Evolutionary conservation across 1,284 basidiomycete genomes (phyloP), one percentile per base, ranked within the genome.

Genomic region (Xanthoconium separans): DNA sequence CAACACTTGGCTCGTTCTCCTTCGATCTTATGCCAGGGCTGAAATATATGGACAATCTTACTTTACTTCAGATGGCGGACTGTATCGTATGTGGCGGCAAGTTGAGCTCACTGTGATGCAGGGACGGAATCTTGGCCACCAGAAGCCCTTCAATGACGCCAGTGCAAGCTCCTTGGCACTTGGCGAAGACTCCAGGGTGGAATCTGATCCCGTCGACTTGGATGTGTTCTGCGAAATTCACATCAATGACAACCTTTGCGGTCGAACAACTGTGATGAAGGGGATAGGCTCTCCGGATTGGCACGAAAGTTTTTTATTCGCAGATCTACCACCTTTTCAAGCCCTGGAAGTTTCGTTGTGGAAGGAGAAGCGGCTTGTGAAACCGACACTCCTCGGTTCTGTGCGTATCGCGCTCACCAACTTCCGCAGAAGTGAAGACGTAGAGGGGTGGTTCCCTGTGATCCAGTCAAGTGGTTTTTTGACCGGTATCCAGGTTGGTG

Each of bases 401-500:
- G 78, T 86, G n/a, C 76, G 76, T 27, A 81, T 94, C 48, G 75
- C 82, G 2, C 73, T 93, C 30, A 72, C 73, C 8, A 87, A 88
- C 62, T 89, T 93, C 61, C 80, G 85, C 18, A 77, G 89, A 34
- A 83, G 85, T 16, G 87, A 91, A 60, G 68, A 73, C 9, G 77
- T 90, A 13, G 91, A 93, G 63, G 90, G 89, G 10, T 93, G 89
- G 89, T 92, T 85, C 70, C 87, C 89, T n/a, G 80, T 91, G 16
- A 70, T 88, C 51, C 76, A 81, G 44, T 69, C 74, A 36, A 77
- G 73, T 47, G 70, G 76, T 3, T 67, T 76, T 37, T 73, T 76
- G 24, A 75, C 75, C 33, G 78, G 83, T 58, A 65, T 81, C 42
- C 85, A 87, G 63, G 78, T 83, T 6, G 91, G 91, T 33, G 89